phyloP scores from a whole-genome alignment of 2,329 filamentous ascomycete species.

The Emmonsia crescens region DNA sequence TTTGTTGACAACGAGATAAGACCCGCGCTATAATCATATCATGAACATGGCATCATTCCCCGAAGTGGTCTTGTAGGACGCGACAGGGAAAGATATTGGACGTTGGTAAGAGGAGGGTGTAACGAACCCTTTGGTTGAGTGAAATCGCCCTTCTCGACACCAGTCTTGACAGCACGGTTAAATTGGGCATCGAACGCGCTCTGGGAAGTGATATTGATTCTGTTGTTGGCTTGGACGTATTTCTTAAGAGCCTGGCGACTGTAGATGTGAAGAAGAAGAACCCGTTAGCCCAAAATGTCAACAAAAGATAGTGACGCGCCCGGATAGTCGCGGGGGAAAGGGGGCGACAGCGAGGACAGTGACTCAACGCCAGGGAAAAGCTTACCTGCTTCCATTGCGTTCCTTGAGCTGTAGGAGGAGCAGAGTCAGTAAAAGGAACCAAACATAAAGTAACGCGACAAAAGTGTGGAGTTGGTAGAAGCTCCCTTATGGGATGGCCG shows the following conservation, averaged over 20 bases:
- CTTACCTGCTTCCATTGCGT: constrained; percentile 59
- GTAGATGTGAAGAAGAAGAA: constrained; percentile 13
- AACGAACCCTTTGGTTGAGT: constrained; percentile 78
- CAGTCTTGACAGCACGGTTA: constrained; percentile 72
- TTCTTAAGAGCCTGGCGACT: constrained; percentile 66
- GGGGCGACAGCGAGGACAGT: constrained; percentile 9
- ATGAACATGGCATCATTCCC: not conserved
- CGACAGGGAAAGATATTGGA: not conserved
- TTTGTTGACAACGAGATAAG: constrained; percentile 1
- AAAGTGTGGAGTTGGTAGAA: constrained; percentile 9
- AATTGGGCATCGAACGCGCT: constrained; percentile 60
- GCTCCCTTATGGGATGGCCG: constrained; percentile 1
- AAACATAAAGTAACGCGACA: constrained; percentile 18
- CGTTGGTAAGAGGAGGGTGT: not conserved
- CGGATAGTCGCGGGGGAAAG: not conserved
- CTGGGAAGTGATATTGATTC: constrained; percentile 44
- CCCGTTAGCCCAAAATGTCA: not conserved
- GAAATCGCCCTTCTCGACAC: constrained; percentile 80
- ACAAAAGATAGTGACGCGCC: not conserved
- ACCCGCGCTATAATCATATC: constrained; percentile 4
- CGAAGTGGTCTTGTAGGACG: not conserved
- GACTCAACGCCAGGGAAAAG: constrained; percentile 19
- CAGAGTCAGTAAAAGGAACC: constrained; percentile 37
- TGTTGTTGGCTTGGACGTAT: constrained; percentile 60
- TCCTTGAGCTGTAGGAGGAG: constrained; percentile 52